Conservation (phyloP, 345 rosid species). For the Populus tremula region DNA sequence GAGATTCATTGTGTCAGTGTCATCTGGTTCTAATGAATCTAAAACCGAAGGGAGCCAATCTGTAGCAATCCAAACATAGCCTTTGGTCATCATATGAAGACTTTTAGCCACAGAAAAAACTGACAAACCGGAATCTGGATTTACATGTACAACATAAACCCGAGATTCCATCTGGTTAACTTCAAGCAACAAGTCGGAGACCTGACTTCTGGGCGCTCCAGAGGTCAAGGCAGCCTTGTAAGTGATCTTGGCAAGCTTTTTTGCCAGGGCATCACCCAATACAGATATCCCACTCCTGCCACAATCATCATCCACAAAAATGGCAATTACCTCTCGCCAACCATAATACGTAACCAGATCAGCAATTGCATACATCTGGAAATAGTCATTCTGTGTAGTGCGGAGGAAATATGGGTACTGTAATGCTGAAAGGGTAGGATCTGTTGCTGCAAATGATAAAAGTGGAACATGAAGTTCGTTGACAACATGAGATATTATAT, state of each 20-base stretch:
- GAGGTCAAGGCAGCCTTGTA: conserved; percentile 71
- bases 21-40: conserved; percentile 53
- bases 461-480: conserved; percentile 67
- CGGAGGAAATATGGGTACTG: conserved; percentile 71
- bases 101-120: conserved; percentile 64
- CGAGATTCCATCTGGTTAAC: conserved; percentile 79
- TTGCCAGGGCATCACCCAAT: conserved; percentile 71
- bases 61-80: conserved; percentile 94
- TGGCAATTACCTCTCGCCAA: conserved; percentile 83
- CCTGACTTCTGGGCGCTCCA: conserved; percentile 39
- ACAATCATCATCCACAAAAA: conserved; percentile 87
- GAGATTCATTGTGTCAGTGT: conserved; percentile 45
- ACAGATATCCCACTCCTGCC: conserved; percentile 78
- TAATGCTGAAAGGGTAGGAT: conserved; percentile 54
- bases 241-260: conserved; percentile 67
- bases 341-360: conserved; percentile 55
- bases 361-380: conserved; percentile 84
- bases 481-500: conserved; percentile 68
- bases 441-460: conserved; percentile 70
- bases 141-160: conserved; percentile 82
- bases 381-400: conserved; percentile 55
- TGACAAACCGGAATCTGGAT: conserved; percentile 76
- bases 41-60: conserved; percentile 86
- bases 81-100: conserved; percentile 62
- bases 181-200: conserved; percentile 51